Base-by-base conservation (phyloP, 345 rosid genomes). In the Toxicodendron radicans region DNA sequence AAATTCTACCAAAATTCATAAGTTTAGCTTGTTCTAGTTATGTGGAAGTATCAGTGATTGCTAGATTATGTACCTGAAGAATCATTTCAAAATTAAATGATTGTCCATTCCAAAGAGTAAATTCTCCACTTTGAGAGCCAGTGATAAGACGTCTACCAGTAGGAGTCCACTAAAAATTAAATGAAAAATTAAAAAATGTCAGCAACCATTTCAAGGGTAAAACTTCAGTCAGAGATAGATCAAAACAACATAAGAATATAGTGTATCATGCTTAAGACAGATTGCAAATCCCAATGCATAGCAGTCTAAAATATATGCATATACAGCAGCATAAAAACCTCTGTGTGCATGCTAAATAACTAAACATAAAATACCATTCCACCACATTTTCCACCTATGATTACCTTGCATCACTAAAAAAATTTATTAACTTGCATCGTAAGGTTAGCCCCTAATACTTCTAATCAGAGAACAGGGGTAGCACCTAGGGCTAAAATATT, bases 91-190 rank as follows among this genome's bases (percentile, higher is more conserved):
- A 93, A 79, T 95, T 93, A 77, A 95, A 95, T 46, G 99, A 91
- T 21, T 93, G 99, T 75, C 99, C 99, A 87, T 95, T 93, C 99
- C 99, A 93, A 60, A 95, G 87, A 73, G 99, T 95, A 79, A 95
- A 95, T 80, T 95, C 99, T 58, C 99, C 99, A 76, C 97, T 95
- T 70, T 91, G 95, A 53, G 98, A 93, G 54, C 99, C 97, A 7
- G 99, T 93, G 77, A 95, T 93, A 76, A 95, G 97, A 73, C 97
- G 97, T 73, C 97, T 87, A 68, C 98, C 99, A 2, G 96, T 87
- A 54, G 99, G 98, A 80, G 96, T 93, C 99, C 99, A 95, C 99
- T 93, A 79, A 27, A 72, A 35, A 84, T 64, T 58, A 70, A 56
- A 80, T 71, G 54, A 33, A 57, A 66, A 72, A 70, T 38, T 5